Percentiles rank a stretch among this genome's conserved stretches.
Evolutionary conservation across 129 eudicot genomes (phyloP).

Genomic region (Escallonia rubra): DNA sequence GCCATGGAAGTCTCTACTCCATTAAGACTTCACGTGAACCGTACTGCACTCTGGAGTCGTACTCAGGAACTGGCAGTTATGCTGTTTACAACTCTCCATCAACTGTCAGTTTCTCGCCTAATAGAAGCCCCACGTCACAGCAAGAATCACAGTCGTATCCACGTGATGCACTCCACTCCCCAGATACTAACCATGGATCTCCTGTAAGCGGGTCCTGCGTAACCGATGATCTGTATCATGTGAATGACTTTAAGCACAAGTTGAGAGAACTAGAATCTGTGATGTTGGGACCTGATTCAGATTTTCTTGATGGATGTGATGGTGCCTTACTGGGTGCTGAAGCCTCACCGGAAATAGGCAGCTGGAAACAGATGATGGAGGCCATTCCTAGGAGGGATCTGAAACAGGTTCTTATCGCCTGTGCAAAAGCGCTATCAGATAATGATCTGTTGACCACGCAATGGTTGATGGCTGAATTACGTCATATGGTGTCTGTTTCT

Average conservation of each 20-base stretch:
- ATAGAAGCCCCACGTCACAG: conserved; percentile 30
- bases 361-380: conserved; percentile 75
- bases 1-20: conserved; percentile 20
- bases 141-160: conserved; percentile 32
- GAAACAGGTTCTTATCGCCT: conserved; percentile 54
- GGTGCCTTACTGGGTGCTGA: conserved; percentile 16
- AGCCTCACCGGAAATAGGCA: conserved; percentile 47
- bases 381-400: conserved; percentile 56
- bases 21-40: conserved; percentile 25
- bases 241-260: conserved; percentile 47
- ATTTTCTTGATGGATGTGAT: conserved; percentile 34
- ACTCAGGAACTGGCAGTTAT: conserved; percentile 35
- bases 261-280: conserved; percentile 62
- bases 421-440: conserved; percentile 57
- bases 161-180: conserved; percentile 8
- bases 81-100: conserved; percentile 41
- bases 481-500: conserved; percentile 68
- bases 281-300: conserved; percentile 81
- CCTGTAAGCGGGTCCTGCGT: conserved; percentile 53
- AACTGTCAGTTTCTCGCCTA: conserved; percentile 39
- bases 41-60: conserved; percentile 74
- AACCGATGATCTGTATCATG: conserved; percentile 29
- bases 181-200: conserved; percentile 35
- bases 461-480: conserved; percentile 53
- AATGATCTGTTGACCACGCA: conserved; percentile 43